These are phyloP conservation scores for Tubosaeta sp. DNA, from an alignment of 768 basidiomycete species.

Conservation along the genomic window DNA sequence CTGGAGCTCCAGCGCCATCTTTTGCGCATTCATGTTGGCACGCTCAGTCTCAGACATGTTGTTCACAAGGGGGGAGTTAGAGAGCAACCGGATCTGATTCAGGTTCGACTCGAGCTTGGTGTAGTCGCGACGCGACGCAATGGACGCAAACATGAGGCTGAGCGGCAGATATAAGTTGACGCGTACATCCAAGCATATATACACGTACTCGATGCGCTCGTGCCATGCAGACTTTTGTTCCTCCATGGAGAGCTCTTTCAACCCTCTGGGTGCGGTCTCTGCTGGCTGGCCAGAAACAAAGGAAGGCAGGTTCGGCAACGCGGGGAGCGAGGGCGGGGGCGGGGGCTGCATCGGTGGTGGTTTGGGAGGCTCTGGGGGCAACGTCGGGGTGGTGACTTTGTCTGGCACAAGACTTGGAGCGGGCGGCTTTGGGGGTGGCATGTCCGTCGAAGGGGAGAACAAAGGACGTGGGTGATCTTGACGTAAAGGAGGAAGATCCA, in stretches of 20 bases:
- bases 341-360: slow-evolving; percentile 19
- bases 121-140: slow-evolving; percentile 32
- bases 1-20: slow-evolving; percentile 19
- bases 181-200: not conserved
- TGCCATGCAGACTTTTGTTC: slow-evolving; percentile 38
- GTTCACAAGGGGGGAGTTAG: slow-evolving; percentile 20
- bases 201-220: slow-evolving; percentile 38
- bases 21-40: slow-evolving; percentile 20
- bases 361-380: slow-evolving; percentile 12
- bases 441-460: slow-evolving; percentile 11
- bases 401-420: not conserved
- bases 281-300: slow-evolving; percentile 14
- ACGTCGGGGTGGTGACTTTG: not conserved
- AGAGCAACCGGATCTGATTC: slow-evolving; percentile 21
- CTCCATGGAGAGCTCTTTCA: slow-evolving; percentile 28
- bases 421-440: slow-evolving; percentile 2
- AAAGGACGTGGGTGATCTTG: slow-evolving; percentile 9
- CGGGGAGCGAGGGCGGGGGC: slow-evolving; percentile 15
- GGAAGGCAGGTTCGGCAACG: slow-evolving; percentile 16
- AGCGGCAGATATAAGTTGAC: not conserved
- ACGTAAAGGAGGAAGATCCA: not conserved
- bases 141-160: slow-evolving; percentile 36
- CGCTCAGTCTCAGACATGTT: slow-evolving; percentile 26
- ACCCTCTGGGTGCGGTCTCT: slow-evolving; percentile 1
- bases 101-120: slow-evolving; percentile 32